These are phyloP conservation scores for Lactarius sp. DNA, from an alignment of 768 basidiomycete genomes.

Conservation along the genomic window DNA sequence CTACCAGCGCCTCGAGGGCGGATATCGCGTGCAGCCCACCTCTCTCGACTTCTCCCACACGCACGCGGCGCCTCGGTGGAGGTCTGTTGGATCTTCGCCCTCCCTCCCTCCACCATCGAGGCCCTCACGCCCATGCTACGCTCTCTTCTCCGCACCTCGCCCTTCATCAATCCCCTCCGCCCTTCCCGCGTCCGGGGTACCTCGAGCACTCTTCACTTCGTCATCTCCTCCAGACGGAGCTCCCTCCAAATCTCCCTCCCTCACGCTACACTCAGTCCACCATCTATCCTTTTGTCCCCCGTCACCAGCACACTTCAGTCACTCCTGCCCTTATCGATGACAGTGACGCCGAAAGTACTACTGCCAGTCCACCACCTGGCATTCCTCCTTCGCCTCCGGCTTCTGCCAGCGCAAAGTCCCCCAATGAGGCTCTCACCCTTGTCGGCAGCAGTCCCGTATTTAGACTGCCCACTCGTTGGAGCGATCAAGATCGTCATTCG, in stretches of 20 bases:
- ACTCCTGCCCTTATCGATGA: constrained; percentile 22
- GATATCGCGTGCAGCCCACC: constrained; percentile 44
- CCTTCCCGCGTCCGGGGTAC: constrained; percentile 67
- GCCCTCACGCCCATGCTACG: constrained; percentile 30
- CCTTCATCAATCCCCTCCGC: constrained; percentile 32
- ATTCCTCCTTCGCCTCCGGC: constrained; percentile 20
- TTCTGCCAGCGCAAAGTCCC: constrained; percentile 19
- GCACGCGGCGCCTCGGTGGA: constrained; percentile 45
- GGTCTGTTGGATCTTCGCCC: constrained; percentile 24
- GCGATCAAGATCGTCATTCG: constrained; percentile 56
- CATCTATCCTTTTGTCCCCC: constrained; percentile 11
- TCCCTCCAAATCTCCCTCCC: constrained; percentile 38
- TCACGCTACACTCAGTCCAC: constrained; percentile 21
- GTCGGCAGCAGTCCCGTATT: constrained; percentile 35
- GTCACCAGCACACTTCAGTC: constrained; percentile 42
- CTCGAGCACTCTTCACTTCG: constrained; percentile 73
- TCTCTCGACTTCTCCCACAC: constrained; percentile 41
- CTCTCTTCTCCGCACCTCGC: constrained; percentile 30
- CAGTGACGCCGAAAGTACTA: constrained; percentile 28
- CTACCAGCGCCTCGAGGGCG: constrained; percentile 27
- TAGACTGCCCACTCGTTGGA: constrained; percentile 74
- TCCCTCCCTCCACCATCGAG: constrained; percentile 18
- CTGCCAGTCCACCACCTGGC: constrained; percentile 24
- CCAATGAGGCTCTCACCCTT: constrained; percentile 16
- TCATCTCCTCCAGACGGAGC: constrained; percentile 57